Evolutionary conservation across 768 basidiomycete species (phyloP).

Genomic region (Termitomyces heimii): DNA sequence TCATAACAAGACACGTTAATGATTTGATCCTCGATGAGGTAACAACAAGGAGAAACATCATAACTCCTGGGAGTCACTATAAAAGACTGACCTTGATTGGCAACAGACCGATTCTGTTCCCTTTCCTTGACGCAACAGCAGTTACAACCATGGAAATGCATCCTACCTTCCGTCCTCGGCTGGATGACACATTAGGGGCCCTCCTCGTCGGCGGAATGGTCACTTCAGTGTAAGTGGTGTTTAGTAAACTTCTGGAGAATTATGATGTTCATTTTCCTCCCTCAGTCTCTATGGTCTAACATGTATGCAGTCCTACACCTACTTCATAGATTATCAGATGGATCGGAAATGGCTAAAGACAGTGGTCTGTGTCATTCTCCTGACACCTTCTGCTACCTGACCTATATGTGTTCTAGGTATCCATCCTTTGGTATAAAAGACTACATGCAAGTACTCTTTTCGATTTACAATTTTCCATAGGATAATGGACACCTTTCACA

Average conservation of each 20-base stretch:
- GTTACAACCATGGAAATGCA: neutral
- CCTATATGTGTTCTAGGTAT: neutral
- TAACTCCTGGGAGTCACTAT: neutral
- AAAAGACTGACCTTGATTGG: neutral
- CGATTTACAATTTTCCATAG: neutral
- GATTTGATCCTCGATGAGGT: too few relatives aligned
- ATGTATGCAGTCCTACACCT: neutral
- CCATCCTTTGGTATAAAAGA: slow-evolving; percentile 2
- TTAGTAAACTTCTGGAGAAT: too few relatives aligned
- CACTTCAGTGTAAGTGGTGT: neutral
- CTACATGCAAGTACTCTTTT: too few relatives aligned
- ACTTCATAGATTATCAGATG: neutral
- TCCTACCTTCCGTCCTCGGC: too few relatives aligned
- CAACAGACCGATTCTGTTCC: neutral
- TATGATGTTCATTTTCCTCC: neutral
- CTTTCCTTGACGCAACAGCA: too few relatives aligned
- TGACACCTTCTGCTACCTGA: neutral
- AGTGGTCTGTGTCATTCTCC: neutral
- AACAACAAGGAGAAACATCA: neutral
- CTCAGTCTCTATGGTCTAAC: slow-evolving; percentile 4
- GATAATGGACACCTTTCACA: slow-evolving; percentile 1
- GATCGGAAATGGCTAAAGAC: neutral
- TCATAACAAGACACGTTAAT: too few relatives aligned
- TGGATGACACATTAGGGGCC: neutral
- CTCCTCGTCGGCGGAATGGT: neutral